Evolutionary conservation across 78 protist genomes (phyloP).

Genomic region (Fonticula alba): DNA sequence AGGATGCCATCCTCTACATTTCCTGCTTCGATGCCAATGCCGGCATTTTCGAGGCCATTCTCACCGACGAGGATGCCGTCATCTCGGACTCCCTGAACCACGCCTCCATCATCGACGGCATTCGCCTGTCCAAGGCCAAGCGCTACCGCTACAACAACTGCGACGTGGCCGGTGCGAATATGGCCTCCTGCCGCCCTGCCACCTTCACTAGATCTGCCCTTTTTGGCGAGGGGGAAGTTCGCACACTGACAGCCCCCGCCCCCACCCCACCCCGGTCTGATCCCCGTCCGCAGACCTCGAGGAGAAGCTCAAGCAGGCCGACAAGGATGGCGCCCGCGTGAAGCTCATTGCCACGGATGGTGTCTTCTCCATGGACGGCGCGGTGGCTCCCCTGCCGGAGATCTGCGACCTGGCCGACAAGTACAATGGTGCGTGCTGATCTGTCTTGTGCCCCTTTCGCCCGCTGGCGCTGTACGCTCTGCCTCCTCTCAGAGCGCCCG

Average conservation of each 20-base stretch:
- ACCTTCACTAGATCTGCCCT: too few relatives aligned
- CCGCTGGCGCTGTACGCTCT: too few relatives aligned
- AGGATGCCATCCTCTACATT: constrained; percentile 41
- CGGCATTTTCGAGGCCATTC: constrained; percentile 48
- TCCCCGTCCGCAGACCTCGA: constrained; percentile 20
- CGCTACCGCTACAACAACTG: constrained; percentile 13
- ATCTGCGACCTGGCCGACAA: constrained; percentile 35
- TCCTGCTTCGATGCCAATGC: constrained; percentile 60
- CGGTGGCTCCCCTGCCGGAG: constrained; percentile 49
- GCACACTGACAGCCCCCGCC: too few relatives aligned
- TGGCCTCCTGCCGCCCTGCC: too few relatives aligned
- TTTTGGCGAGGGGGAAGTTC: too few relatives aligned
- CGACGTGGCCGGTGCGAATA: constrained; percentile 28
- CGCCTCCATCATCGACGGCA: constrained; percentile 63
- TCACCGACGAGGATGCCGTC: constrained; percentile 39
- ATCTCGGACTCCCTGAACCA: constrained; percentile 52
- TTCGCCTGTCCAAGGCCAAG: constrained; percentile 41
- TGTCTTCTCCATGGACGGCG: constrained; percentile 73
- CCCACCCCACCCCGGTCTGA: too few relatives aligned
- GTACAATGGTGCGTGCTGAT: constrained; percentile 26
- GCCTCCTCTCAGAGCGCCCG: too few relatives aligned
- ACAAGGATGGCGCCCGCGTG: constrained; percentile 2
- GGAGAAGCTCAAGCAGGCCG: constrained; percentile 19
- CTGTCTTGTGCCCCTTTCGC: too few relatives aligned
- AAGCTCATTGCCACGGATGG: constrained; percentile 48